Percentiles rank a stretch among this genome's conserved stretches.
These are phyloP conservation scores for Steccherinum ochraceum DNA, from an alignment of 768 basidiomycete species.

Conservation along the genomic window DNA sequence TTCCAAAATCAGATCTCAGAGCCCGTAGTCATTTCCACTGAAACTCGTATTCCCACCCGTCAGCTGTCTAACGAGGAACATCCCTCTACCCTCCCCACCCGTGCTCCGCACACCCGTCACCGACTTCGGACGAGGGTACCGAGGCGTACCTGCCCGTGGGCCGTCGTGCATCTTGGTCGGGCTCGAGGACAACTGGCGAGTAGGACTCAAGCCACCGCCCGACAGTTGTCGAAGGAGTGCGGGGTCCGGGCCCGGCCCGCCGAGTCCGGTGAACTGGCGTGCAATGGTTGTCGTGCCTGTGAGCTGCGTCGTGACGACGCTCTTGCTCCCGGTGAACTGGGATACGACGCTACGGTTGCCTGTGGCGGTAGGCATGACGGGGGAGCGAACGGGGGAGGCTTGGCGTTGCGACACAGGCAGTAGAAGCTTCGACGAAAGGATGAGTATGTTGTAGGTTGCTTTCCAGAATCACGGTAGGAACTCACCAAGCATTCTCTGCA, in stretches of 20 bases:
- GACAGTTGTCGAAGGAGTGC: conserved; percentile 50
- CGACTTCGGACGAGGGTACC: conserved; percentile 67
- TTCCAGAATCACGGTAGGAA: conserved; percentile 8
- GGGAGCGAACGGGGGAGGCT: conserved; percentile 46
- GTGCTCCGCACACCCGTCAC: conserved; percentile 61
- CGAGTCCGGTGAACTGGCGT: conserved; percentile 66
- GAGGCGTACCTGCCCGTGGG: conserved; percentile 28
- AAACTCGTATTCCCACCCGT: conserved; percentile 43
- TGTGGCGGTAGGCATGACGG: conserved; percentile 40
- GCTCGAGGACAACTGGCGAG: conserved; percentile 55
- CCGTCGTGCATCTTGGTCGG: conserved; percentile 65
- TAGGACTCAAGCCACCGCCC: conserved; percentile 61
- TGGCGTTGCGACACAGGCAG: conserved; percentile 44
- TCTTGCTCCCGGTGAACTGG: conserved; percentile 66
- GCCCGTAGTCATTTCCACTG: conserved; percentile 17
- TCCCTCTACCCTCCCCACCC: conserved; percentile 62
- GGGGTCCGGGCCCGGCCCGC: conserved; percentile 30
- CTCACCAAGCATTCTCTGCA: conserved; percentile 80
- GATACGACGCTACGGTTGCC: conserved; percentile 25
- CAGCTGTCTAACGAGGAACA: conserved; percentile 76
- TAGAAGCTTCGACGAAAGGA: conserved; percentile 40
- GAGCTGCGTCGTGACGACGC: conserved; percentile 52
- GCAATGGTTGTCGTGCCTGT: conserved; percentile 72
- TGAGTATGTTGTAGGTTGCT: neutral
- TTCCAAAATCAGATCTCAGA: conserved; percentile 5